Evolutionary conservation across 23 red algal genomes (phyloP).

Genomic region (Gracilaria vermiculophylla): DNA sequence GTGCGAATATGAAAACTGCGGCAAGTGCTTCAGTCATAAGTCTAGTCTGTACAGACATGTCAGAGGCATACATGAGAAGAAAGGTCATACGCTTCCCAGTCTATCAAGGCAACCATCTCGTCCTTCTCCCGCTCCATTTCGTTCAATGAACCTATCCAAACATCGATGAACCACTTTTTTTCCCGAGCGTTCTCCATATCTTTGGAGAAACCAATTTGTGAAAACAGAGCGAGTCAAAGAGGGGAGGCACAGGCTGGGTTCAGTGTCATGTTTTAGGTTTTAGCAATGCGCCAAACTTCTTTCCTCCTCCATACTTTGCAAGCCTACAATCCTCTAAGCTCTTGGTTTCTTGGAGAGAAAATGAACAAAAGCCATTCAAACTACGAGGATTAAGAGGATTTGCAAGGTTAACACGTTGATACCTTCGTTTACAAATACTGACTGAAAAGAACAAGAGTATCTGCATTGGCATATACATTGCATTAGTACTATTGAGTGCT

Average conservation of each 20-base stretch:
- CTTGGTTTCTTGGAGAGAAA: too few relatives aligned
- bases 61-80: slow-evolving; percentile 26
- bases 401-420: too few relatives aligned
- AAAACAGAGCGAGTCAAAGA: background rate
- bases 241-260: background rate
- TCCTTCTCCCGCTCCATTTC: background rate
- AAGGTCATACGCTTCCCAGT: background rate
- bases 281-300: too few relatives aligned
- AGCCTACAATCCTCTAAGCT: too few relatives aligned
- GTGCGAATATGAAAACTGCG: slow-evolving; percentile 16
- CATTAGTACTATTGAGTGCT: too few relatives aligned
- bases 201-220: background rate
- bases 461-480: too few relatives aligned
- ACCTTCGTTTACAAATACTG: too few relatives aligned
- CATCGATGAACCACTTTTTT: background rate
- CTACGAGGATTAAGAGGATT: too few relatives aligned
- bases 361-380: too few relatives aligned
- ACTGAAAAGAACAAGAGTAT: too few relatives aligned
- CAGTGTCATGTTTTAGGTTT: too few relatives aligned
- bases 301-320: too few relatives aligned
- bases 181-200: background rate
- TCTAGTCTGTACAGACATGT: slow-evolving; percentile 14
- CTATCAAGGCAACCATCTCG: background rate
- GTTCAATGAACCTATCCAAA: background rate
- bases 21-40: slow-evolving; percentile 18